Evolutionary conservation across 2,329 filamentous ascomycete species (phyloP), one percentile per base, ranked within the genome.

Genomic region (Dactylellina parvicollis): DNA sequence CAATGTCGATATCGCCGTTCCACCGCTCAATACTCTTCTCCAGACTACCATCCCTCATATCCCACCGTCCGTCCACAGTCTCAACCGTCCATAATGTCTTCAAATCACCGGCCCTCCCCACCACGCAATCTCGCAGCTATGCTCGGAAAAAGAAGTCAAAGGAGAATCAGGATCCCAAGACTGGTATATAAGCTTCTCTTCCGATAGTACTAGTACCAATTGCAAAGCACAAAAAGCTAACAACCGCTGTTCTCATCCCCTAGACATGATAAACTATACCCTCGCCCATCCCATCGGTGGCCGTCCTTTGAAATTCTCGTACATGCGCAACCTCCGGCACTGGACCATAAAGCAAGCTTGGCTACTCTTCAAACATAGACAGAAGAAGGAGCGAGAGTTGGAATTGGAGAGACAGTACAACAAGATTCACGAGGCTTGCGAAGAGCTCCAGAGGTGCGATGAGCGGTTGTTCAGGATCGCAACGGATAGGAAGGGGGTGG

Each of bases 281-380:
- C 86, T 91, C 77, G 82, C 85, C 78, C 89, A 91, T 80, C 88
- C 88, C 1, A 54, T 74, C 14, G 90, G 87, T 4, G 89, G 89
- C 0, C 87, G 89, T 10, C 93, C 95, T 0, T 87, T 99, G 76
- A 90, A 92, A 78, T 93, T 98, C 86, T 92, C 88, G 40, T 92
- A 94, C 77, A 90, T 90, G 81, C 89, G 95, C 65, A 87, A 88
- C 81, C 88, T 99, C 76, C 91, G 95, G 49, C 95, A 99, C 85
- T 99, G 95, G 95, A 98, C 95, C 56, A 98, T 99, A 81, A 93
- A 98, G 84, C 92, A 95, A 78, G 94, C 94, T 20, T 98, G 93
- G 92, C 86, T 91, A 78, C 85, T 98, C 28, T 90, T 90, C 82
- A 88, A 89, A 78, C 86, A 89, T 77, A 86, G 90, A 80, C 85